Percentiles rank a stretch among this genome's conserved stretches.
phyloP scores from a whole-genome alignment of 768 basidiomycete species.

The Tricholoma sp. region DNA sequence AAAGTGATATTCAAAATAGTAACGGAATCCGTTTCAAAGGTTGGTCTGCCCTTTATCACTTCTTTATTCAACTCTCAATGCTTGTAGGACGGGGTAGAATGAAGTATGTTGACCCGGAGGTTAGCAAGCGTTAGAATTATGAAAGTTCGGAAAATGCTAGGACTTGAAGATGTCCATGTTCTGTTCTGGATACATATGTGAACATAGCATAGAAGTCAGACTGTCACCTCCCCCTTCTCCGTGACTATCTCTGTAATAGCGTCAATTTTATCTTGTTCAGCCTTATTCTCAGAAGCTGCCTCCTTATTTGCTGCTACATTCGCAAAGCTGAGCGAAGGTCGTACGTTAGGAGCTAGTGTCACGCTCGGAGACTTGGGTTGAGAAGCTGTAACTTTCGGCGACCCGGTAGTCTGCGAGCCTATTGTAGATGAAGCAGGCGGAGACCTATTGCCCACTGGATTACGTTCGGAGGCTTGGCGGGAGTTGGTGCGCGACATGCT shows the following conservation, averaged over 20 bases:
- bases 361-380: conserved; percentile 25
- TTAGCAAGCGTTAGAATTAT: conserved; percentile 4
- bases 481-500: conserved; percentile 51
- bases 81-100: conserved; percentile 55
- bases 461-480: conserved; percentile 46
- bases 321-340: conserved; percentile 79
- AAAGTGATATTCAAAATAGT: conserved; percentile 25
- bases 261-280: conserved; percentile 10
- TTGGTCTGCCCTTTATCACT: conserved; percentile 6
- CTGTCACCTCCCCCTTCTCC: conserved; percentile 16
- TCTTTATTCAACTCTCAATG: neutral
- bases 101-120: conserved; percentile 60
- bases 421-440: conserved; percentile 21
- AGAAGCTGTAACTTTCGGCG: conserved; percentile 20
- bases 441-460: conserved; percentile 26
- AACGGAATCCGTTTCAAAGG: conserved; percentile 66
- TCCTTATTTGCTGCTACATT: conserved; percentile 61
- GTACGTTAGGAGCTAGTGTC: conserved; percentile 44
- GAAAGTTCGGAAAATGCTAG: neutral
- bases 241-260: conserved; percentile 12
- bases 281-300: conserved; percentile 14
- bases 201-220: neutral
- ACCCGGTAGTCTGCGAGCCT: conserved; percentile 14
- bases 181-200: neutral
- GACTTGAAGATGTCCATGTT: neutral